These are phyloP conservation scores for Cymodocea nodosa DNA, from an alignment of 116 monocot genomes.

Conservation along the genomic window DNA sequence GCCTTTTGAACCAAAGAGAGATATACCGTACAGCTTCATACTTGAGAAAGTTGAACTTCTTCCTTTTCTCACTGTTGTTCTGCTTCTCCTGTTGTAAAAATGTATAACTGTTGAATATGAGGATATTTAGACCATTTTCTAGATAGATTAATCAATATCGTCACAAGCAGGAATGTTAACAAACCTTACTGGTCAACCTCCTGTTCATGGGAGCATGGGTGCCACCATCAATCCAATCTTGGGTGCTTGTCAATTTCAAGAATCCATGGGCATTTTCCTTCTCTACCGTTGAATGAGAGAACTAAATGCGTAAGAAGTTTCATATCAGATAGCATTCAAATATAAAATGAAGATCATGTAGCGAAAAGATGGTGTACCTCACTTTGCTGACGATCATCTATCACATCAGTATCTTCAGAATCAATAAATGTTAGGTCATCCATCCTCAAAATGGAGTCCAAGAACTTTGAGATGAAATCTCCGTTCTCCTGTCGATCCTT, in stretches of 20 bases:
- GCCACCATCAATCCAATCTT: constrained; percentile 56
- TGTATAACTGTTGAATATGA: not conserved
- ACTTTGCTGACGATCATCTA: not conserved
- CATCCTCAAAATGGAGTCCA: constrained; percentile 8
- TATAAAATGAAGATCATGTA: not conserved
- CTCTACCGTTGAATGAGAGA: constrained; percentile 15
- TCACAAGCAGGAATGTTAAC: not conserved
- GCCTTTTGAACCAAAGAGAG: constrained; percentile 1
- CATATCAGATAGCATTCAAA: too few relatives aligned
- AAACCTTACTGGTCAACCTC: constrained; percentile 41
- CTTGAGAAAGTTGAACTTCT: constrained; percentile 63
- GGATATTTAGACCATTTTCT: not conserved
- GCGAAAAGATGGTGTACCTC: constrained; percentile 3
- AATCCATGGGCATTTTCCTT: constrained; percentile 32
- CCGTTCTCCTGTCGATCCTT: constrained; percentile 10
- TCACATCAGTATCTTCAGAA: constrained; percentile 2
- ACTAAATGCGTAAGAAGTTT: not conserved
- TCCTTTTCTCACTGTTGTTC: constrained; percentile 61
- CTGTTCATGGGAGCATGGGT: constrained; percentile 45
- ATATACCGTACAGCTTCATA: constrained; percentile 63
- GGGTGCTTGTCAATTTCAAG: constrained; percentile 48
- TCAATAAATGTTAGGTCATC: not conserved
- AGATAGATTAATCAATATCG: not conserved
- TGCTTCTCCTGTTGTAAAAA: constrained; percentile 45
- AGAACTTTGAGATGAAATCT: constrained; percentile 13